Evolutionary conservation across 2,329 filamentous ascomycete genomes (phyloP), one percentile per base, ranked within the genome.

Genomic region (Claviceps maximensis): DNA sequence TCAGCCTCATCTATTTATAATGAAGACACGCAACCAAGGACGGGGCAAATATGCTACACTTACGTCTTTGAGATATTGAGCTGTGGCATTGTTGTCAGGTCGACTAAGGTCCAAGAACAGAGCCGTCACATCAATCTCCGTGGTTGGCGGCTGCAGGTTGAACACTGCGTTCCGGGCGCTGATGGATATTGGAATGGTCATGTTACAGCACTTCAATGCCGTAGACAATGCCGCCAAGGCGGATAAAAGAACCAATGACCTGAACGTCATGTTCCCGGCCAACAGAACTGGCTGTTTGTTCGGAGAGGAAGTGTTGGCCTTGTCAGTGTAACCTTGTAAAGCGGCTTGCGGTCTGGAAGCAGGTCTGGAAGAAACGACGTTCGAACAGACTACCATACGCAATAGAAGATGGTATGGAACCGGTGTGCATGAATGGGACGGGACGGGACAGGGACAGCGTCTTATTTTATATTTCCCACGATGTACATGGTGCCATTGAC

Each of bases 61-160:
- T 27, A 74, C 72, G 41, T 72, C 76, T n/a, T 64, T 62, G 2
- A 79, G 62, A 2, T 74, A 58, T 10, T 65, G 60, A 1, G 67
- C 63, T 0, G 73, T 71, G 59, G 71, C 78, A 59, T 82, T 78
- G 45, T 67, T 61, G n/a, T 74, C 74, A 45, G 76, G 72, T 40
- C 69, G 67, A 2, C 70, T 69, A n/a, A 75, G 54, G 52, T 74
- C 69, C 52, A 82, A 65, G 31, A 76, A 64, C 58, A 84, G 79
- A 56, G 76, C 71, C 13, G 77, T 76, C 1, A 76, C 76, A 2
- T 84, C 79, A 36, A 81, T 70, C 58, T 81, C 76, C n/a, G 64
- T 71, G 48, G 65, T 62, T 7, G 77, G 71, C 0, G 72, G 60
- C n/a, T 71, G 58, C 13, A 78, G 53, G 54, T 74, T 65, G 62